phyloP scores from a whole-genome alignment of 306 rosid genomes.

The Ammopiptanthus mongolicus region DNA sequence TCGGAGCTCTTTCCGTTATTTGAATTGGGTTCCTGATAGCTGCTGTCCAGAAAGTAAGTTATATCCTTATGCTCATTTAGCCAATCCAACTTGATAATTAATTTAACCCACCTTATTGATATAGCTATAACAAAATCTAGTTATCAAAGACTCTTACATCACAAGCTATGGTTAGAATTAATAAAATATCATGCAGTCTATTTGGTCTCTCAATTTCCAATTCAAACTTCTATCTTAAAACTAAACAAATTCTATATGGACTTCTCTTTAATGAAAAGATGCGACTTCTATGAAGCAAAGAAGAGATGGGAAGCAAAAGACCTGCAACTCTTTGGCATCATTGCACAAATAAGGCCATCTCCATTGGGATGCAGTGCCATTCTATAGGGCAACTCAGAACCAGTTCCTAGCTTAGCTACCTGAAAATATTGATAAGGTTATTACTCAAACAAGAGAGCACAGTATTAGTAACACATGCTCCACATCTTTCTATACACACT shows the following conservation, averaged over 20 bases:
- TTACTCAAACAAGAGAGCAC: constrained; percentile 12
- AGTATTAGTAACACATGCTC: not conserved
- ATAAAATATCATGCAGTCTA: no score
- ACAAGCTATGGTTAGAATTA: not conserved
- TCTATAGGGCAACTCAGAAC: constrained; percentile 78
- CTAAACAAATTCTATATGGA: not conserved
- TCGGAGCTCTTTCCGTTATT: not conserved
- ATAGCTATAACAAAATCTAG: not conserved
- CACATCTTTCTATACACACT: not conserved
- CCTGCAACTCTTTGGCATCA: constrained; percentile 69
- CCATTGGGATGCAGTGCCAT: constrained; percentile 75
- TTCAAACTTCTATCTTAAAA: not conserved
- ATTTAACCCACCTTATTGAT: not conserved
- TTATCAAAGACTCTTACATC: not conserved
- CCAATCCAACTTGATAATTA: not conserved
- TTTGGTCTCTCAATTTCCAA: no score
- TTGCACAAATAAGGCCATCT: constrained; percentile 73
- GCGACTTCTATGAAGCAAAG: not conserved
- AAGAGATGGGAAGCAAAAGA: constrained; percentile 27
- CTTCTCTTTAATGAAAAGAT: not conserved
- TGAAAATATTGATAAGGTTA: constrained; percentile 31
- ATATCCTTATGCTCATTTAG: not conserved
- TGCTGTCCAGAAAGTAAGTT: not conserved
- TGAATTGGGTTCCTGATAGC: not conserved
- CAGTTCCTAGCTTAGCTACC: constrained; percentile 59